Conservation (phyloP, 208 protist genomes). For the Polymyxa betae region DNA sequence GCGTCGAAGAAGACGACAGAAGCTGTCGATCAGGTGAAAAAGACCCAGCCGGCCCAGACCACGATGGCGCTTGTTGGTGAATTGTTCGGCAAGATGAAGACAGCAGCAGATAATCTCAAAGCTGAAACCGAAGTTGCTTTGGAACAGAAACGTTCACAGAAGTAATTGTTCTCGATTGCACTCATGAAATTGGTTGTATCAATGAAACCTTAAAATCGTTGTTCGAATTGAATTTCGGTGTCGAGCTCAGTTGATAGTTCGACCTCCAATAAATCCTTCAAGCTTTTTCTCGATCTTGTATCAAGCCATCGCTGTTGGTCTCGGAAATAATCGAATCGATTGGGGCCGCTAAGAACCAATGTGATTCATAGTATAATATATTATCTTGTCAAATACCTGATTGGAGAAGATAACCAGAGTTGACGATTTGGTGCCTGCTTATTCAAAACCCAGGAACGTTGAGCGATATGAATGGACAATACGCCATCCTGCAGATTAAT, state of each 20-base stretch:
- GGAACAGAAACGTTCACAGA: neutral
- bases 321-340: constrained; percentile 63
- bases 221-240: no score
- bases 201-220: no score
- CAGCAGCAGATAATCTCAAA: neutral
- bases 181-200: no score
- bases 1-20: neutral
- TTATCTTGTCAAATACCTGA: constrained; percentile 35
- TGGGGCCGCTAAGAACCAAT: constrained; percentile 60
- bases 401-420: constrained; percentile 67
- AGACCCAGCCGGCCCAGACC: neutral
- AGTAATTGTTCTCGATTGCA: no score
- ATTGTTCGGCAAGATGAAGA: neutral
- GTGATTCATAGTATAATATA: neutral
- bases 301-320: constrained; percentile 51
- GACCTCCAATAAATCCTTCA: no score
- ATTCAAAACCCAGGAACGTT: constrained; percentile 68
- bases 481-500: neutral
- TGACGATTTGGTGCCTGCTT: constrained; percentile 68
- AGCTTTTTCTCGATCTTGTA: no score
- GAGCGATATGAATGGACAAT: neutral
- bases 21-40: neutral
- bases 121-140: neutral
- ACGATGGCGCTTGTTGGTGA: neutral
- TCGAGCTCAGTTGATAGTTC: no score